Evolutionary conservation across 345 rosid genomes (phyloP).

Genomic region (Corchorus olitorius): DNA sequence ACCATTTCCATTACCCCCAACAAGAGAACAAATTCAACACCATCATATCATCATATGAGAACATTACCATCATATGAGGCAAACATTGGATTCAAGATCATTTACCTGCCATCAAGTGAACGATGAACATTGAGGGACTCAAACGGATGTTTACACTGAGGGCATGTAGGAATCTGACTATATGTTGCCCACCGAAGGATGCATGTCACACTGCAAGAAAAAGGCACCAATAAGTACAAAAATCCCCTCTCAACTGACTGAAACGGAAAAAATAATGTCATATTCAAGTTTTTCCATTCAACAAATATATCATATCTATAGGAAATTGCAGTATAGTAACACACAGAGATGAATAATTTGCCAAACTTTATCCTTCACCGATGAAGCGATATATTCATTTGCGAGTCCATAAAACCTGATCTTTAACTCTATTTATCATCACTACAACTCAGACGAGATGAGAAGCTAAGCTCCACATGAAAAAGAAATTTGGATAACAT

Average conservation of each 20-base stretch:
- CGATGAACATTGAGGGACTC: conserved; percentile 86
- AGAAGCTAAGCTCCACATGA: neutral
- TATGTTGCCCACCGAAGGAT: conserved; percentile 92
- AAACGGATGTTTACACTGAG: conserved; percentile 92
- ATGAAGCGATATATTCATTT: neutral
- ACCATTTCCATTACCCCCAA: neutral
- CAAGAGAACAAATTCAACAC: too few relatives aligned
- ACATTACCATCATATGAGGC: too few relatives aligned
- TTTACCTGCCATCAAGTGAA: conserved; percentile 82
- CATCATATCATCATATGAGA: too few relatives aligned
- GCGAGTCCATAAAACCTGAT: neutral
- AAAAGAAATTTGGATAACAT: neutral
- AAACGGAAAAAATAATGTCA: neutral
- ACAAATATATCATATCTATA: neutral
- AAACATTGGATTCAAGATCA: neutral
- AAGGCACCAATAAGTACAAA: conserved; percentile 16
- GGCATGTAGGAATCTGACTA: conserved; percentile 68
- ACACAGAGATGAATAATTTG: neutral
- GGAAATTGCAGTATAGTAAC: neutral
- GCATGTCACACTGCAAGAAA: conserved; percentile 70
- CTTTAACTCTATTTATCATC: neutral
- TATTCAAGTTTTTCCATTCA: too few relatives aligned
- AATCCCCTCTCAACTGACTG: neutral
- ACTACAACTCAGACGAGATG: neutral
- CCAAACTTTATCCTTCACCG: neutral